Evolutionary conservation across 2,329 filamentous ascomycete genomes (phyloP), one percentile per base, ranked within the genome.

Genomic region (Cercospora berteroae): DNA sequence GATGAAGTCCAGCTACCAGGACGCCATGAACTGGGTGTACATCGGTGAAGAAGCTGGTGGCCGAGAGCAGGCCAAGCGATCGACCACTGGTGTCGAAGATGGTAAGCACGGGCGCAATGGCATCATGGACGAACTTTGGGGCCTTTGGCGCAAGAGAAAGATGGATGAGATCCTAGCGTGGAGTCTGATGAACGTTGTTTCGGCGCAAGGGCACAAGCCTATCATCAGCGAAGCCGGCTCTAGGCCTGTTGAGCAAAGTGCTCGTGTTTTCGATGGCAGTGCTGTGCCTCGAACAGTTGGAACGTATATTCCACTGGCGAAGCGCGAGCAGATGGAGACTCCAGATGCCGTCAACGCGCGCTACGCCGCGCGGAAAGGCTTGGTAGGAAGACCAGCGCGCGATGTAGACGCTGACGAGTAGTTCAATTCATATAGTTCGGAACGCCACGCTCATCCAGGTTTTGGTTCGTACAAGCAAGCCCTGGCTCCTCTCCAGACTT

Each of bases 141-240:
- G 86, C 68, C 81, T 88, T 23, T 99, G 95, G 94, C 87, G 92
- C 67, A 87, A 89, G 75, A 84, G 87, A 63, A 97, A 97, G 83
- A 91, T 98, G 72, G 93, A 98, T 75, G 95, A 98, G 83, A 82
- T 96, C 62, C 83, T 99, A 65, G 88, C 92, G 0, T 89, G 87
- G 67, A 87, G 88, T 72, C 81, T 99, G 60, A 82, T 98, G 67
- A 87, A 91, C 74, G 80, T 89, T 59, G 82, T 85, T 18, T 82
- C 86, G 4, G 70, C 42, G 8, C 77, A 81, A 65, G 81, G 82
- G 3, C 68, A 71, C 52, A 25, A 63, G 36, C 52, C 65, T 9
- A 20, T 58, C 7, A 20, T 62, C 16, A 59, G 60, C 18, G 57
- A 61, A 9, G 42, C 29, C n/a, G 5, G 20, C 25, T 48, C 63